Evolutionary conservation across 2,329 filamentous ascomycete genomes (phyloP).

Genomic region (Cordyceps tenuipes): DNA sequence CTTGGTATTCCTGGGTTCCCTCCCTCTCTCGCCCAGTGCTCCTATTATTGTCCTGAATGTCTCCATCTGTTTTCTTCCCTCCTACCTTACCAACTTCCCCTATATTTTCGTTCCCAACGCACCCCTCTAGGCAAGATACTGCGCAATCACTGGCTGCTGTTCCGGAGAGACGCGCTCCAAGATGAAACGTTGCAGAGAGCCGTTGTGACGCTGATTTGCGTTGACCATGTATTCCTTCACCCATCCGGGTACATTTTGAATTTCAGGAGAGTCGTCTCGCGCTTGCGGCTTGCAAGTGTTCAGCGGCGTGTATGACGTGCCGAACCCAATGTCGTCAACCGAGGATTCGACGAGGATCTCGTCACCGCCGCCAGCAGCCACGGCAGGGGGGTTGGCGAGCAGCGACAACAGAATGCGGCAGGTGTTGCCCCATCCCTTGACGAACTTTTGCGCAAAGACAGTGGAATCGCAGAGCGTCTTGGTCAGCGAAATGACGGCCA

Average conservation of each 20-base stretch:
- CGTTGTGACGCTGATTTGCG: slow-evolving; percentile 65
- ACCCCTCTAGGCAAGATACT: slow-evolving; percentile 37
- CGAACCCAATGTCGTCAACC: slow-evolving; percentile 90
- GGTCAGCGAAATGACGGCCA: slow-evolving; percentile 84
- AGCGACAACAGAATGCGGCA: slow-evolving; percentile 84
- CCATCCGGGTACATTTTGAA: slow-evolving; percentile 76
- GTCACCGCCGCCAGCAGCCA: slow-evolving; percentile 56
- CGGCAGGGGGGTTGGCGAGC: slow-evolving; percentile 73
- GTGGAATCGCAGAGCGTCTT: slow-evolving; percentile 84
- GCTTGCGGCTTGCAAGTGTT: slow-evolving; percentile 75
- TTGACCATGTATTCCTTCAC: slow-evolving; percentile 69
- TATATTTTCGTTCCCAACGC: neutral
- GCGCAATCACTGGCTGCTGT: slow-evolving; percentile 43
- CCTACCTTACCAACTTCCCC: neutral
- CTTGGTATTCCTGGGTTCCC: neutral
- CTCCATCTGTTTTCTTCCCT: neutral
- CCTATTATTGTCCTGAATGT: neutral
- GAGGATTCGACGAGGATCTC: slow-evolving; percentile 80
- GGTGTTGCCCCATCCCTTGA: slow-evolving; percentile 86
- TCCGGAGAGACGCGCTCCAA: slow-evolving; percentile 60
- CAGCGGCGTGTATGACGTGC: slow-evolving; percentile 85
- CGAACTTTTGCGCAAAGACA: slow-evolving; percentile 72
- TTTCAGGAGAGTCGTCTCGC: slow-evolving; percentile 78
- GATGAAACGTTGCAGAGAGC: slow-evolving; percentile 63
- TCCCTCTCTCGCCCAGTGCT: neutral